Conservation (phyloP, 257 asterid species). For the Oldenlandia corymbosa region DNA sequence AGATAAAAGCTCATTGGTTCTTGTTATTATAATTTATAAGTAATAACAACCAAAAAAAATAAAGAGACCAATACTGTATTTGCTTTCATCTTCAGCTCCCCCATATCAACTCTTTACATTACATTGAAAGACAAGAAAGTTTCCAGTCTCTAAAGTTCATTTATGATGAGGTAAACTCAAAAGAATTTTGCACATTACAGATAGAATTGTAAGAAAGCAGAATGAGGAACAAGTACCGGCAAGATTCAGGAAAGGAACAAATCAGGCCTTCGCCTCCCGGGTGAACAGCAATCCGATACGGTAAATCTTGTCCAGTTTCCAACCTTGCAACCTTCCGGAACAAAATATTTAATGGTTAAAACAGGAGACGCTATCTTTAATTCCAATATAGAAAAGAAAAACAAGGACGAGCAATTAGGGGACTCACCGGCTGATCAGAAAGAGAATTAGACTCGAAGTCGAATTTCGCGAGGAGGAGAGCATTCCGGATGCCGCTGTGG, state of each 20-base stretch:
- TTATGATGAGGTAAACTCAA: too few relatives aligned
- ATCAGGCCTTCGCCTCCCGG: conserved; percentile 83
- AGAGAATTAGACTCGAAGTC: conserved; percentile 50
- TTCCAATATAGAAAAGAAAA: too few relatives aligned
- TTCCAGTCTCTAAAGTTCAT: too few relatives aligned
- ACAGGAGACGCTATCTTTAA: not conserved
- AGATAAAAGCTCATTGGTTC: too few relatives aligned
- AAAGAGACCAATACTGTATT: too few relatives aligned
- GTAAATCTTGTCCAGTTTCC: conserved; percentile 78
- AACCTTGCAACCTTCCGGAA: conserved; percentile 49
- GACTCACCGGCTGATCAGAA: conserved; percentile 71
- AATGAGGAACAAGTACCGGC: conserved; percentile 46
- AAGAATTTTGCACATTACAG: not conserved
- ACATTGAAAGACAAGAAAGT: too few relatives aligned
- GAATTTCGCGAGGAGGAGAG: conserved; percentile 54
- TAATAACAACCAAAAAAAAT: too few relatives aligned
- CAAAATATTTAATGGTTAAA: too few relatives aligned
- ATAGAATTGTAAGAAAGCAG: not conserved
- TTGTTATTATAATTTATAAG: too few relatives aligned
- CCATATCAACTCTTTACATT: too few relatives aligned
- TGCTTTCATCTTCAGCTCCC: not conserved
- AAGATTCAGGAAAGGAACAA: conserved; percentile 70
- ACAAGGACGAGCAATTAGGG: not conserved
- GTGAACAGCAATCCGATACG: conserved; percentile 86
- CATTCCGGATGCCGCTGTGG: conserved; percentile 71